phyloP scores from a whole-genome alignment of 192 early-diverging fungal species.

The Rhizophagus prolifer region DNA sequence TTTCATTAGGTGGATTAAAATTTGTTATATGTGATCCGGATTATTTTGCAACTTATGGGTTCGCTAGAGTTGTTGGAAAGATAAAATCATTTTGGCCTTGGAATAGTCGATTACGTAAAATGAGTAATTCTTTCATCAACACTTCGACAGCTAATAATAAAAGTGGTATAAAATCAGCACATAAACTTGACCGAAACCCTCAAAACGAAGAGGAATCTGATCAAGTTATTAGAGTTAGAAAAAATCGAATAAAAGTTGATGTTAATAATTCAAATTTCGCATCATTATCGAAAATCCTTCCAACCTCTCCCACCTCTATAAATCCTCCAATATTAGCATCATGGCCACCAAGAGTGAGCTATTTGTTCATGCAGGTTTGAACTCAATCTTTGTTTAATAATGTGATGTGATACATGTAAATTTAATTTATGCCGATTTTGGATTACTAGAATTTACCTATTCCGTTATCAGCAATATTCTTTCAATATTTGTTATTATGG shows the following conservation, averaged over 20 bases:
- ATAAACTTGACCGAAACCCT: neutral
- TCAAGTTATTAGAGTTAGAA: conserved; percentile 17
- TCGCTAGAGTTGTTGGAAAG: conserved; percentile 15
- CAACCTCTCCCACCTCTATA: conserved; percentile 2
- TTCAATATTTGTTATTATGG: conserved; percentile 88
- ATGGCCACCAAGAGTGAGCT: conserved; percentile 31
- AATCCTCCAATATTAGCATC: neutral
- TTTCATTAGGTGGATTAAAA: conserved; percentile 31
- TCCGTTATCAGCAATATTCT: conserved; percentile 77
- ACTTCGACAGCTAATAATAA: neutral
- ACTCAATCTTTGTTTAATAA: neutral
- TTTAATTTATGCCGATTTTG: conserved; percentile 27
- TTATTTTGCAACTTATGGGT: conserved; percentile 24
- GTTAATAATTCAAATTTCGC: neutral
- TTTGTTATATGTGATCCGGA: conserved; percentile 34
- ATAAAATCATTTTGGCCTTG: conserved; percentile 29
- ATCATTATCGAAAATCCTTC: neutral
- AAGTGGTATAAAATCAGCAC: neutral
- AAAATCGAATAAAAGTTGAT: conserved; percentile 17
- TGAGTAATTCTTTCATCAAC: neutral
- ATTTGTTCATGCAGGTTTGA: conserved; percentile 40
- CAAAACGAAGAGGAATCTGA: neutral
- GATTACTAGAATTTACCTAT: conserved; percentile 65
- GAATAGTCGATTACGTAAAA: neutral
- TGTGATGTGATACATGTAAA: conserved; percentile 5